Percentiles rank a stretch among this genome's conserved stretches.
Conservation (phyloP, 1,139 yeast species). For the Scheffersomyces illinoinensis region DNA sequence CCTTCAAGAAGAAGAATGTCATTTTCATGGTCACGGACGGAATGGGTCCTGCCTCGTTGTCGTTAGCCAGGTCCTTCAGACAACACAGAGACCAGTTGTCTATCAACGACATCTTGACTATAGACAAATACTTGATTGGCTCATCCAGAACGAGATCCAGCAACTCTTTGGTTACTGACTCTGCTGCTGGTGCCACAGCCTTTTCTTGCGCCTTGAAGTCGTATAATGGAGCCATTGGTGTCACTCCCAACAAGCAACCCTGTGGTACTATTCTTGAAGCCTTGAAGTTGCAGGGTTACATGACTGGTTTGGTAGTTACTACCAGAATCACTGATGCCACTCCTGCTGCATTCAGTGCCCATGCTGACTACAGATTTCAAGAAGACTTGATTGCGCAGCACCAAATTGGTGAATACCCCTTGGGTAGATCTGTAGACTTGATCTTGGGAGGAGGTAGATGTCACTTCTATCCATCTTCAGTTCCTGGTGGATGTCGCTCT, state of each 20-base stretch:
- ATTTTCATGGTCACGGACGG: slow-evolving; percentile 33
- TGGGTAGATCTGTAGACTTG: slow-evolving; percentile 28
- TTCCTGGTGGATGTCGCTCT: slow-evolving; percentile 21
- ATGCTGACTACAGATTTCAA: slow-evolving; percentile 25
- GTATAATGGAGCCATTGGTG: slow-evolving; percentile 31
- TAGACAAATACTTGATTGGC: slow-evolving; percentile 25
- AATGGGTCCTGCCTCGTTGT: slow-evolving; percentile 30
- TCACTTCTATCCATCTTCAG: slow-evolving; percentile 21
- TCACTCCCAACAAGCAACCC: slow-evolving; percentile 20
- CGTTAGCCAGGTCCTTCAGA: slow-evolving; percentile 25
- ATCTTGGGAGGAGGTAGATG: slow-evolving; percentile 31
- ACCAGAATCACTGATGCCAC: slow-evolving; percentile 27
- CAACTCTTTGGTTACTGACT: slow-evolving; percentile 25
- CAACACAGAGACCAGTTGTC: slow-evolving; percentile 22
- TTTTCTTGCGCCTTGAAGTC: slow-evolving; percentile 27
- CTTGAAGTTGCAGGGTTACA: slow-evolving; percentile 24
- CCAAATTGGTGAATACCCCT: slow-evolving; percentile 25
- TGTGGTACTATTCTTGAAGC: slow-evolving; percentile 31
- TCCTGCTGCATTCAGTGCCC: slow-evolving; percentile 28
- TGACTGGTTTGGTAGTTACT: slow-evolving; percentile 29
- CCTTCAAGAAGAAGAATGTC: slow-evolving; percentile 19
- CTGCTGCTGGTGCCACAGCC: slow-evolving; percentile 32
- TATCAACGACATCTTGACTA: slow-evolving; percentile 18
- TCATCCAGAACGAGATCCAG: slow-evolving; percentile 25
- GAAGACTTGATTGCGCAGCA: slow-evolving; percentile 30